Evolutionary conservation across 2,329 filamentous ascomycete genomes (phyloP), one percentile per base, ranked within the genome.

Genomic region (Botrytis galanthina): DNA sequence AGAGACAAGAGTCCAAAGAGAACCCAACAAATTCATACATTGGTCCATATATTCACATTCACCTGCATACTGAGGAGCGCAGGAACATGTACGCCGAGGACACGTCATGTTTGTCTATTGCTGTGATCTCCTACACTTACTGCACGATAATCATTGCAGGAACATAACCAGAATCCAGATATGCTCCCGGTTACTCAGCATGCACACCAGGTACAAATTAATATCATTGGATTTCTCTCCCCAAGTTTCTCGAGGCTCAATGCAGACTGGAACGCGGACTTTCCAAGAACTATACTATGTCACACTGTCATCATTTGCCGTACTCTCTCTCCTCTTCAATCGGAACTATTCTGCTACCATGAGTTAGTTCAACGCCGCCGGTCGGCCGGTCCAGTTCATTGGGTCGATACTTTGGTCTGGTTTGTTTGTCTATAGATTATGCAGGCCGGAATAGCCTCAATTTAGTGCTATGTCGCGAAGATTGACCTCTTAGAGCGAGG

Each of bases 91-190:
- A 64, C 18, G 20, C 42, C 4, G 62, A 46, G 42, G 42, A 64
- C 64, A 68, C 64, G 64, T 68, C 64, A 68, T 68, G 64, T 68
- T 54, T 22, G 62, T 32, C 44, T 16, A 35, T 32, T 26, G 22
- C 62, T 26, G 42, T 64, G 42, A 64, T 64, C 62, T 64, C 62
- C 62, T 39, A 26, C 26, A 26, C 59, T 61, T 39, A 5, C 62
- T 68, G 64, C 64, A 54, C 64, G 64, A 68, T 54, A 68, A 68
- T 68, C 64, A 68, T 68, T 54, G 64, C 46, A 54, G 64, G 64
- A 39, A 68, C 64, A 37, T 68, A 7, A 54, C 46, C 46, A 68
- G 10, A 68, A n/a, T 39, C 35, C 46, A 68, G 35, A 68, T 39
- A 22, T 26, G 29, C 37, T 57, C 46, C 32, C 12, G 22, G 32